Base-by-base conservation (phyloP, 2,329 filamentous ascomycete genomes). In the Trichoderma cornu-damae region DNA sequence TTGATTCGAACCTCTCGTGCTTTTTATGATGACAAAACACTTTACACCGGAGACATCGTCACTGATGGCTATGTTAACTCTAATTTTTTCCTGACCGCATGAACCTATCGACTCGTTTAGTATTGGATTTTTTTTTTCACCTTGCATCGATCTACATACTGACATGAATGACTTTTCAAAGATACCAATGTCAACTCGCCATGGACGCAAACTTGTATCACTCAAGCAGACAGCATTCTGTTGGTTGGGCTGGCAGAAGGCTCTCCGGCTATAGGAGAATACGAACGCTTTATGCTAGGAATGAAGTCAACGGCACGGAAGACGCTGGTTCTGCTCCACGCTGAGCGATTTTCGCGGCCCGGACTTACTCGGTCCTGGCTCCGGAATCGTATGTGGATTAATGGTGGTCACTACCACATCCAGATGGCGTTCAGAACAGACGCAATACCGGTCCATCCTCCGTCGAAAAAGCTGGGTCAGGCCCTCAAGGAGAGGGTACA, bases 121-220 rank as follows among this genome's bases (percentile, higher is more conserved):
- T 38, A 16, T 47, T 32, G 32, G 5, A 38, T 11, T 9, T 9
- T 3, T n/a, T n/a, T n/a, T n/a, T n/a, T n/a, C n/a, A n/a, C n/a
- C 34, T 11, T 60, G 51, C 34, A 40, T 62, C 52, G 49, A n/a
- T 6, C 4, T 47, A 55, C 4, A 54, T 60, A 63, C 71, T 75
- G 67, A 73, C 61, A 59, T 57, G n/a, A 44, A n/a, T 53, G n/a
- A 28, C 18, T 18, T n/a, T 7, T 22, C 34, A 30, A 49, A 87
- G 94, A 99, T 71, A 99, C 95, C 4, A 96, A 86, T 60, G 94
- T 97, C 65, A 97, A 96, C 66, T 90, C 95, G 1, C 92, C 93
- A 0, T 99, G 94, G 94, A 99, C 95, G 0, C 91, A 96, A 67
- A 97, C 94, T 0, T 99, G 95, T 70, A 96, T 99, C 62, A 88